Base-by-base conservation (phyloP, 352 stramenopile species). In the Globisporangium nodosum region DNA sequence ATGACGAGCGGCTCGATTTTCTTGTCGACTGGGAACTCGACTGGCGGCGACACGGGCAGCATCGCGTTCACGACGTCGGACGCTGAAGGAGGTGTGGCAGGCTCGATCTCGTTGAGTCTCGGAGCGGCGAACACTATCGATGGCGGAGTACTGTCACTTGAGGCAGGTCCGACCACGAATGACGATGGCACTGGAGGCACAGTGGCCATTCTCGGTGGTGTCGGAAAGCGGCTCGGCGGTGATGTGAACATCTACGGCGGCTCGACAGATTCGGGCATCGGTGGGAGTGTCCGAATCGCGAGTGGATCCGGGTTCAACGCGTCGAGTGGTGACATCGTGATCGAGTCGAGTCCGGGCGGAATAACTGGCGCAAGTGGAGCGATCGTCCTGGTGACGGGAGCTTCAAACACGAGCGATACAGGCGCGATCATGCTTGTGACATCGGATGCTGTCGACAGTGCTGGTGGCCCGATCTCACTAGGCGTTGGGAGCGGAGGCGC, bases 221-320 rank as follows among this genome's bases (percentile, higher is more conserved):
- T 37, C 30, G 70, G 67, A 5, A 54, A 49, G 12, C 27, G 24
- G 2, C 27, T 21, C 42, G 71, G 66, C 39, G 71, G 69, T 30
- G 59, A 69, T n/a, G 56, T 70, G 49, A 54, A 39, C 11, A 52
- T 80, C 12, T 51, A 54, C 45, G 68, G 66, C 69, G 71, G 71
- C 13, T 48, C 56, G 16, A 63, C 50, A 6, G 49, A 64, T 12
- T 43, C 37, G 21, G 47, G 46, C 18, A 47, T 45, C 12, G 61
- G 65, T 18, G 65, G 61, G 4, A 49, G 21, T 13, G 65, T 78
- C 21, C 56, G 63, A 6, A 46, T 78, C 15, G 63, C 58, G 11
- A 74, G 72, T 56, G 72, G 68, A 15, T 50, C 45, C 13, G 62
- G 73, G 0, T 30, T 54, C 24, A 51, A 62, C 18, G 56, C 61